A percentile compares a stretch with the other conserved stretches of the same genome.
These are phyloP conservation scores for Vanrija sp. DNA, from an alignment of 1,284 basidiomycete species.

Conservation along the genomic window DNA sequence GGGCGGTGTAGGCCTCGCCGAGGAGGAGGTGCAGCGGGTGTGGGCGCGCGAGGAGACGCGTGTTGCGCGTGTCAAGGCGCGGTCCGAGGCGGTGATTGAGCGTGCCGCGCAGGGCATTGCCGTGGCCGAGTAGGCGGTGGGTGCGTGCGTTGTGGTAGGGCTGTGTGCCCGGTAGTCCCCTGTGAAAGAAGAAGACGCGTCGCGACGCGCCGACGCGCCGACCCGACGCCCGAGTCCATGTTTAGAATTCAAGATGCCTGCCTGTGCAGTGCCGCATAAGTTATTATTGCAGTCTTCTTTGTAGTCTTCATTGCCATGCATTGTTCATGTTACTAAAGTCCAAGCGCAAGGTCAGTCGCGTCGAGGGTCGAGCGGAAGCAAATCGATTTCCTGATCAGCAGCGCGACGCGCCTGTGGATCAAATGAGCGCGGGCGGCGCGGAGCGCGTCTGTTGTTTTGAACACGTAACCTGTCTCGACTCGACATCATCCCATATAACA, in stretches of 20 bases:
- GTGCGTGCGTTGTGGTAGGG: neutral
- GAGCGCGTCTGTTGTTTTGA: neutral
- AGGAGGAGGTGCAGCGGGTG: conserved; percentile 32
- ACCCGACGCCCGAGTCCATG: neutral
- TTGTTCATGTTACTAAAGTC: neutral
- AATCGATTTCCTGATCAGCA: neutral
- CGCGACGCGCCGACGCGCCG: no score
- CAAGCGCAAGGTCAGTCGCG: neutral
- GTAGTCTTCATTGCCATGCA: neutral
- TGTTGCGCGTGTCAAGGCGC: conserved; percentile 10
- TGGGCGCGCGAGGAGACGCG: conserved; percentile 33
- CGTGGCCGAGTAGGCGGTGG: neutral
- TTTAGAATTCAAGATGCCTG: neutral
- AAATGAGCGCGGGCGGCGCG: no score
- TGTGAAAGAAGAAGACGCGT: neutral
- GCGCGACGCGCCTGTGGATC: neutral
- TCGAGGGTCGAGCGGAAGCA: neutral
- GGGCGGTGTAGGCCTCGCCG: conserved; percentile 21
- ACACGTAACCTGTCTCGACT: neutral
- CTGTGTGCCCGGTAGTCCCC: neutral
- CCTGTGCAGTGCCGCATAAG: no score
- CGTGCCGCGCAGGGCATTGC: conserved; percentile 12
- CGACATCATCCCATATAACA: neutral
- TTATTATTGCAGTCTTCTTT: neutral
- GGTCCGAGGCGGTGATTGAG: conserved; percentile 7